Evolutionary conservation across 306 rosid species (phyloP), one percentile per base, ranked within the genome.

Genomic region (Notholithocarpus densiflorus): DNA sequence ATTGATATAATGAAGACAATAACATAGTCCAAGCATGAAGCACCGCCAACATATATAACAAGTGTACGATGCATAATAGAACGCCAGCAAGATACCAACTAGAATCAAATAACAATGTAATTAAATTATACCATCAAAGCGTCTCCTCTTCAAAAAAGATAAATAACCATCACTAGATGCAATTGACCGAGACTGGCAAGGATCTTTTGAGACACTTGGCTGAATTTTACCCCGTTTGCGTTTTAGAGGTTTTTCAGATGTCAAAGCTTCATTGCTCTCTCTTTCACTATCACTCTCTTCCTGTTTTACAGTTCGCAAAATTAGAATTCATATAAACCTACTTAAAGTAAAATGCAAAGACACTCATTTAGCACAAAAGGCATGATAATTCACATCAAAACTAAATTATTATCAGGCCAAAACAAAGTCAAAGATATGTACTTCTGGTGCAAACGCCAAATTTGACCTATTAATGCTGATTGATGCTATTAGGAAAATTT

Each of bases 201-300:
- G 40, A 70, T 85, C 92, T 72, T 88, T 87, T 2, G 92, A 78
- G 79, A 57, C 64, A 60, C 54, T 81, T 80, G 64, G 71, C 71
- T 84, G 87, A 81, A 73, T 86, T 79, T 85, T 85, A 20, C 87
- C 89, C 78, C 85, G 80, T 79, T 90, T 90, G 34, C 83, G 86
- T 79, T 90, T 89, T 73, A 79, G 81, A 57, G 76, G 81, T 76
- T 81, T 86, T 75, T 12, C 84, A 76, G 93, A 80, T 77, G 76
- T 88, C 13, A 79, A 79, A 69, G 86, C 90, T 75, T 90, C 92
- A 79, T 84, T 85, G 81, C 90, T 90, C 84, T 90, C 97, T 59
- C 72, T 81, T 71, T 90, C 97, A 84, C 89, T 92, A 68, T 89
- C 92, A 77, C 87, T 90, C 73, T 83, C 91, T 78, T 83, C 92